phyloP scores from a whole-genome alignment of 441 rosid genomes.

The Syzygium syzygioides region DNA sequence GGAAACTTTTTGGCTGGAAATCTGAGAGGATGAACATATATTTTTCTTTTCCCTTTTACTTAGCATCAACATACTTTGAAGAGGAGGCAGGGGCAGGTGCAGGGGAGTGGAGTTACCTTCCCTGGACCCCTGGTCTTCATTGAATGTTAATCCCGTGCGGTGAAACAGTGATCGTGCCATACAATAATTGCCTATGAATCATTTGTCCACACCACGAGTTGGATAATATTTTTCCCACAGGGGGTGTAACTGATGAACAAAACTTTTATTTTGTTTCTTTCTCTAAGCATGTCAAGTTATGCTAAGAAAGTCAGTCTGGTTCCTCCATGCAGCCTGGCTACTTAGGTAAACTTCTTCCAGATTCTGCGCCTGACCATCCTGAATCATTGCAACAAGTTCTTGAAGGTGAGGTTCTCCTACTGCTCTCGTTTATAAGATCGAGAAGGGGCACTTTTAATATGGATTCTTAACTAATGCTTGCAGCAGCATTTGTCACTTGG shows the following conservation, averaged over 20 bases:
- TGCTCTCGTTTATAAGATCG: neutral
- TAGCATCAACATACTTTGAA: neutral
- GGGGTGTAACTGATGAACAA: neutral
- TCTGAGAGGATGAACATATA: neutral
- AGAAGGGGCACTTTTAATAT: neutral
- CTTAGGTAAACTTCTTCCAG: conserved; percentile 59
- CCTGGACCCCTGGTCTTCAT: neutral
- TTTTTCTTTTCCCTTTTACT: neutral
- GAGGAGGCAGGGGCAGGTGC: neutral
- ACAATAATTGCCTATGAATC: neutral
- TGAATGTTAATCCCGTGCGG: neutral
- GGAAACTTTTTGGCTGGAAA: neutral
- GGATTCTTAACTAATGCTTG: neutral
- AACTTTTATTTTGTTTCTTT: neutral
- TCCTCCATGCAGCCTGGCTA: conserved; percentile 68
- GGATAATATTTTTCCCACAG: neutral
- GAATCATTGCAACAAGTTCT: conserved; percentile 62
- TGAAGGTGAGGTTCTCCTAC: conserved; percentile 46
- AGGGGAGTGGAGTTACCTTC: neutral
- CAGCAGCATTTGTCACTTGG: neutral
- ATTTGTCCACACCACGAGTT: neutral
- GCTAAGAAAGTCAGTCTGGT: neutral
- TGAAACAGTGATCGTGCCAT: neutral
- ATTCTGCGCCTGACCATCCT: conserved; percentile 69
- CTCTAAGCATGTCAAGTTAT: neutral